Conservation (phyloP, 345 rosid species). For the Populus ilicifolia region DNA sequence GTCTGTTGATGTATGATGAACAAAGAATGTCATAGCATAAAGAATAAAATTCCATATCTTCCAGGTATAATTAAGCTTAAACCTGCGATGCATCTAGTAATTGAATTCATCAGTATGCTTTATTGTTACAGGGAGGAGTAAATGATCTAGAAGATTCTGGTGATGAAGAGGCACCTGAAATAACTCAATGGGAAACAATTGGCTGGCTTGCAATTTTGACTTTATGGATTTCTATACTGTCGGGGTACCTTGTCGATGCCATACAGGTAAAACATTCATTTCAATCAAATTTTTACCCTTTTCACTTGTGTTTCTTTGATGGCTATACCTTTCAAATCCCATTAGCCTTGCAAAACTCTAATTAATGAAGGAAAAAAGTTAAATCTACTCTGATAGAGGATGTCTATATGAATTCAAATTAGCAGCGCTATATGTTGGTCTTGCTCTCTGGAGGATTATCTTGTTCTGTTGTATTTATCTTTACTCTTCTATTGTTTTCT, state of each 20-base stretch:
- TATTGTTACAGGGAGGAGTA: conserved; percentile 30
- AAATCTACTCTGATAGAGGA: too few relatives aligned
- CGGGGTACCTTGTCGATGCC: conserved; percentile 77
- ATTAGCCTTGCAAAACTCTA: not conserved
- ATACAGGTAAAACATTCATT: conserved; percentile 47
- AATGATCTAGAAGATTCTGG: conserved; percentile 7
- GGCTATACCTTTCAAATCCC: not conserved
- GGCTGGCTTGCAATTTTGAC: conserved; percentile 79
- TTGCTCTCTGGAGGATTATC: too few relatives aligned
- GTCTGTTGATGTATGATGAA: not conserved
- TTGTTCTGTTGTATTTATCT: too few relatives aligned
- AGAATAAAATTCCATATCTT: not conserved
- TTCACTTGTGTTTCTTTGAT: not conserved
- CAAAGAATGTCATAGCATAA: not conserved
- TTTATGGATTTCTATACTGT: conserved; percentile 72
- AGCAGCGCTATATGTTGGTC: too few relatives aligned
- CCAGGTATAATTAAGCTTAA: conserved; percentile 15
- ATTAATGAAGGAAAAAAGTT: too few relatives aligned
- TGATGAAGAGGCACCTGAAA: conserved; percentile 61
- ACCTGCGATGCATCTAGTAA: not conserved
- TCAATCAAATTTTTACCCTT: not conserved
- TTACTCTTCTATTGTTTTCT: not conserved
- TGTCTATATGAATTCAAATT: too few relatives aligned
- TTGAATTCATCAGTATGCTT: not conserved
- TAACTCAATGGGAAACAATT: conserved; percentile 70